A percentile compares a stretch with the other conserved stretches of the same genome.
Evolutionary conservation across 2,329 filamentous ascomycete species (phyloP).

Genomic region (Phialemoniopsis sp.): DNA sequence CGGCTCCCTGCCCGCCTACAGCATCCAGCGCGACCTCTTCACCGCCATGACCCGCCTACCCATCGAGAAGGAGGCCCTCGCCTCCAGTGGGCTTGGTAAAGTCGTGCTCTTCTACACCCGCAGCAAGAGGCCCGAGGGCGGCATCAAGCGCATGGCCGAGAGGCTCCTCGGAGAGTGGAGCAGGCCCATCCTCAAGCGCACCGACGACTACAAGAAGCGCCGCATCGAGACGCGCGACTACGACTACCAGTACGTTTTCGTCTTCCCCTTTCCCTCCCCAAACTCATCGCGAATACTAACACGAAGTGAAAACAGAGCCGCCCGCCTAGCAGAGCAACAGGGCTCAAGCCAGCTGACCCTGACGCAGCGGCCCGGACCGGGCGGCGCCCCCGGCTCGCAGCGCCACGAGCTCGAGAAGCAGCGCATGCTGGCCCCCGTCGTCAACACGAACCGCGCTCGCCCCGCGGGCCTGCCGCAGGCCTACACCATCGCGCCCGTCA

Average conservation of each 20-base stretch:
- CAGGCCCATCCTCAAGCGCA: slow-evolving; percentile 86
- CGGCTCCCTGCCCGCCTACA: slow-evolving; percentile 90
- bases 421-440: slow-evolving; percentile 51
- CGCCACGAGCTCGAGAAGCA: slow-evolving; percentile 49
- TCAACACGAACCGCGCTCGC: slow-evolving; percentile 51
- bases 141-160: slow-evolving; percentile 92
- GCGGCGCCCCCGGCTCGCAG: slow-evolving; percentile 23
- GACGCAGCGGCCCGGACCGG: slow-evolving; percentile 42
- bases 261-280: neutral
- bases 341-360: slow-evolving; percentile 45
- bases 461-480: slow-evolving; percentile 49
- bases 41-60: slow-evolving; percentile 73
- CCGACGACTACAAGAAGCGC: slow-evolving; percentile 90
- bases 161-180: slow-evolving; percentile 94
- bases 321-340: slow-evolving; percentile 46
- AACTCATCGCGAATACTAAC: too few relatives aligned
- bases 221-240: slow-evolving; percentile 60
- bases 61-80: slow-evolving; percentile 84
- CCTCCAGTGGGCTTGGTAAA: slow-evolving; percentile 92
- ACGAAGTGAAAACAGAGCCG: slow-evolving; percentile 36
- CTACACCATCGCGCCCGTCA: slow-evolving; percentile 58
- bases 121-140: slow-evolving; percentile 81
- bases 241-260: slow-evolving; percentile 52
- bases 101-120: slow-evolving; percentile 96
- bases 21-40: slow-evolving; percentile 94